Evolutionary conservation across 768 basidiomycete species (phyloP), one percentile per base, ranked within the genome.

Genomic region (Fomitopsis pulvina): DNA sequence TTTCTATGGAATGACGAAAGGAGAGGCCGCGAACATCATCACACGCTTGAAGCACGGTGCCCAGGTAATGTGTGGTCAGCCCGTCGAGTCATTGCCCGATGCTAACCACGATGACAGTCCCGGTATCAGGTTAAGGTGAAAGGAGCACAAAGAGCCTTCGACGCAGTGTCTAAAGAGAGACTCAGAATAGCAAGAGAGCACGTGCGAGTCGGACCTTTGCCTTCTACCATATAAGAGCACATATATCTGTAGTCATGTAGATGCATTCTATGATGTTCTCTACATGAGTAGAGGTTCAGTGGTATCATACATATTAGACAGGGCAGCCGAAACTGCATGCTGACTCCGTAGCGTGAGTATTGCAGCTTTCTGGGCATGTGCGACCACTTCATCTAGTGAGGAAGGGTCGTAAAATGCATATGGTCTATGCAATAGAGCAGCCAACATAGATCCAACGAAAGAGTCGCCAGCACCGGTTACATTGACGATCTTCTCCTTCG

Each of bases 401-500:
- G 52, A 50, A 11, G 76, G 79, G 48, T 71, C 65, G n/a, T 69
- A 64, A 51, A 87, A 78, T 4, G 69, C 61, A 21, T 63, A 57
- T 9, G 72, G 75, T 24, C 66, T 57, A 20, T 71, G 57, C 5
- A 71, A 64, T 11, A 92, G 66, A 8, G 71, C 70, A 4, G 91
- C 85, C n/a, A 94, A 65, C 26, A 96, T 60, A 1, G 85, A 80
- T 5, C 93, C 94, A 1, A 89, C 92, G 22, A 96, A 77, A 2
- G 89, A 85, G 67, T 97, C 94, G 0, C 94, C 94, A 1, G 90
- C 93, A 1, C 95, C 95, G 0, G 94, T 97, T 8, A 91, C 89
- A 56, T 85, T 93, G 20, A 84, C 67, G 9, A 71, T 58, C 22
- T 63, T 58, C 14, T 63, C 61, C 4, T 55, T 28, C 3, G 60